Conservation (phyloP, 331 rosid genomes). For the Quercus tomentella region DNA sequence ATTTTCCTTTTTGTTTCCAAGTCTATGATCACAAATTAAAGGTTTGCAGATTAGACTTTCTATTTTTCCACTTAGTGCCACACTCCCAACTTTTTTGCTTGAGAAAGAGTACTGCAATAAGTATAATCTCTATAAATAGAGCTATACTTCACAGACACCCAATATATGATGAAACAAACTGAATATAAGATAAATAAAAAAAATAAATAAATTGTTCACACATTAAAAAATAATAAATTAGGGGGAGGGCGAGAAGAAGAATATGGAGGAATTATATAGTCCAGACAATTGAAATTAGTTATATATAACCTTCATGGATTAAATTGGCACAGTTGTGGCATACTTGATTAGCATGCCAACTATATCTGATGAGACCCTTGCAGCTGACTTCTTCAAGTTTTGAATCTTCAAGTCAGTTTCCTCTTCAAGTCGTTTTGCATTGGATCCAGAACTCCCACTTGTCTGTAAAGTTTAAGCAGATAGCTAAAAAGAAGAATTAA, state of each 20-base stretch:
- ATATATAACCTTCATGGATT: constrained; percentile 19
- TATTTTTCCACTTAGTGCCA: too few relatives aligned
- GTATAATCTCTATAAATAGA: too few relatives aligned
- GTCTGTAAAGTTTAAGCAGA: constrained; percentile 26
- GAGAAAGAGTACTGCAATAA: too few relatives aligned
- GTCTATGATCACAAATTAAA: too few relatives aligned
- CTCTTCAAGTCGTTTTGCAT: constrained; percentile 59
- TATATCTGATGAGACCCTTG: constrained; percentile 42
- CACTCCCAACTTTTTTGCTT: too few relatives aligned
- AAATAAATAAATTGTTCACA: too few relatives aligned
- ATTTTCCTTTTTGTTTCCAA: too few relatives aligned
- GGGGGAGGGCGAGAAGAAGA: background rate
- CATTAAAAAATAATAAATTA: too few relatives aligned
- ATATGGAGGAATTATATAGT: background rate
- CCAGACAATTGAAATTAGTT: background rate
- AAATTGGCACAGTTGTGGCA: constrained; percentile 50
- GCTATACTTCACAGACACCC: too few relatives aligned
- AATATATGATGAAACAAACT: too few relatives aligned
- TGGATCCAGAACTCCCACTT: constrained; percentile 58
- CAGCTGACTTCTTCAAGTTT: constrained; percentile 41
- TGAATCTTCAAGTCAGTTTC: constrained; percentile 62
- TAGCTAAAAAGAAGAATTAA: background rate
- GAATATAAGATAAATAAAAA: too few relatives aligned
- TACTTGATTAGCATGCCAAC: constrained; percentile 58
- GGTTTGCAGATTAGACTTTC: too few relatives aligned